Evolutionary conservation across 2,329 filamentous ascomycete genomes (phyloP).

Genomic region (Amauroascus niger): DNA sequence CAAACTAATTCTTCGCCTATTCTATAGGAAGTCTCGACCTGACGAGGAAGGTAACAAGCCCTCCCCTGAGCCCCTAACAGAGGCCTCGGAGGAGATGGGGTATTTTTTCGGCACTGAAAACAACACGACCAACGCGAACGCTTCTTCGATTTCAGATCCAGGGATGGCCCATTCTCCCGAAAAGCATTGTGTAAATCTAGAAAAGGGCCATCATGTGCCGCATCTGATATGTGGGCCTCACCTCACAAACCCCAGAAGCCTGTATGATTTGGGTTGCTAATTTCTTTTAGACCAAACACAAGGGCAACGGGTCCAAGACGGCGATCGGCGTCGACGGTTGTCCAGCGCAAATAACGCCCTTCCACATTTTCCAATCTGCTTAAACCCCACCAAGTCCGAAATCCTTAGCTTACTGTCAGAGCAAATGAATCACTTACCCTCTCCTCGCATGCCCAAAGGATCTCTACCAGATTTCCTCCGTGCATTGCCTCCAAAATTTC

Average conservation of each 20-base stretch:
- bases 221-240: conserved; percentile 53
- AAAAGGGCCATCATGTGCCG: conserved; percentile 50
- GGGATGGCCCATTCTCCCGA: conserved; percentile 34
- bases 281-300: conserved; percentile 39
- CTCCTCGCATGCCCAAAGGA: conserved; percentile 37
- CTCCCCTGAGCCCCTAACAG: conserved; percentile 28
- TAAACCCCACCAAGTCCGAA: conserved; percentile 27
- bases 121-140: conserved; percentile 23
- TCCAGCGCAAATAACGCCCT: conserved; percentile 34
- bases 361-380: conserved; percentile 28
- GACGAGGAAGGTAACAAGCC: conserved; percentile 31
- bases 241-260: background rate
- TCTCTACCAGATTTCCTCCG: conserved; percentile 62
- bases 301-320: conserved; percentile 37
- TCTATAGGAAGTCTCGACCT: conserved; percentile 34
- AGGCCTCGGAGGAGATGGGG: conserved; percentile 28
- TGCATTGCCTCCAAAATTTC: conserved; percentile 65
- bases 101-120: conserved; percentile 24
- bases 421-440: conserved; percentile 33
- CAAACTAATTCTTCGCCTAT: background rate
- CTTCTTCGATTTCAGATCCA: conserved; percentile 14
- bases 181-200: conserved; percentile 39
- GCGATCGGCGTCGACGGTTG: conserved; percentile 39
- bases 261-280: background rate
- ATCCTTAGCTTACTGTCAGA: conserved; percentile 16